Conservation (phyloP, 148 eudicot genomes). For the Beta vulgaris region DNA sequence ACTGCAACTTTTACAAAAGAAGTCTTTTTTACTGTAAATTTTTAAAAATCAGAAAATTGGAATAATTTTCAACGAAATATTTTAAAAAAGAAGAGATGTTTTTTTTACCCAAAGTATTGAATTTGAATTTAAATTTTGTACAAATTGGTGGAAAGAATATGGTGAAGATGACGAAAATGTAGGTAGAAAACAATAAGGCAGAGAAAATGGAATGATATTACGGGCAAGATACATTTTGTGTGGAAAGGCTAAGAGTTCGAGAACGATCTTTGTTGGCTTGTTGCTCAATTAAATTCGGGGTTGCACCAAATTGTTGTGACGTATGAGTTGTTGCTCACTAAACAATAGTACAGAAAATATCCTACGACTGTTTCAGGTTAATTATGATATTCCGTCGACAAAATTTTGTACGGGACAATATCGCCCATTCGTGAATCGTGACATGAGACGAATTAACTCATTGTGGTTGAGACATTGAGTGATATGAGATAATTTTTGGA, state of each 20-base stretch:
- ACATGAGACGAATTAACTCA: too few species aligned
- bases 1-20: background rate
- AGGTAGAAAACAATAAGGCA: background rate
- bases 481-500: too few species aligned
- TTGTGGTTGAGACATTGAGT: too few species aligned
- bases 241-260: slow-evolving; percentile 5
- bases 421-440: too few species aligned
- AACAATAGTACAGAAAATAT: background rate
- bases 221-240: background rate
- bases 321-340: background rate
- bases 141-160: background rate
- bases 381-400: background rate
- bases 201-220: background rate
- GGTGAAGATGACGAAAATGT: background rate
- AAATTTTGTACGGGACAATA: too few species aligned
- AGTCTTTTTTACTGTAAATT: background rate
- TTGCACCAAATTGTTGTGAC: slow-evolving; percentile 7
- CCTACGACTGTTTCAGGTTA: background rate
- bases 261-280: slow-evolving; percentile 15
- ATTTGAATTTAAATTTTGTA: background rate
- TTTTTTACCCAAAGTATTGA: background rate
- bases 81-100: background rate
- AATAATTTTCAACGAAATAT: too few species aligned
- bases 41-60: too few species aligned
- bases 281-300: background rate